These are phyloP conservation scores for Wickerhamiella lipophila DNA, from an alignment of 805 yeast species.

Conservation along the genomic window DNA sequence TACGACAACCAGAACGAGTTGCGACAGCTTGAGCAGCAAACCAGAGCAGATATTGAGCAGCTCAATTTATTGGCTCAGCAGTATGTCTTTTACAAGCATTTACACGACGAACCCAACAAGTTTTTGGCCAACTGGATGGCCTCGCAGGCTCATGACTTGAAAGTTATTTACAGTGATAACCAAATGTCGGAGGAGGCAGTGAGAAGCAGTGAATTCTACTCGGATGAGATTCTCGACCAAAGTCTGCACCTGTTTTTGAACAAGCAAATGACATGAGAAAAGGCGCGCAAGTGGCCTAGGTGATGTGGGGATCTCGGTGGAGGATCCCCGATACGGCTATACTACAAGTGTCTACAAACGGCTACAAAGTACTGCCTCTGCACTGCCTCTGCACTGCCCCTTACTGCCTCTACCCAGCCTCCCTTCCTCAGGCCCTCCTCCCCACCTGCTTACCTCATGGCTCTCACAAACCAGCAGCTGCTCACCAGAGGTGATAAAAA, in stretches of 20 bases:
- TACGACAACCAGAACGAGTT: slow-evolving; percentile 32
- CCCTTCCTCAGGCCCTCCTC: no score
- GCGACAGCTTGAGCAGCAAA: slow-evolving; percentile 34
- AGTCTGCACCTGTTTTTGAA: slow-evolving; percentile 66
- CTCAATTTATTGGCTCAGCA: slow-evolving; percentile 45
- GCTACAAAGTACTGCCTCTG: no score
- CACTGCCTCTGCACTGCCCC: no score
- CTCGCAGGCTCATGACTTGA: slow-evolving; percentile 72
- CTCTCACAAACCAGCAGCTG: slow-evolving; percentile 53
- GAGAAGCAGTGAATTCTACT: slow-evolving; percentile 70
- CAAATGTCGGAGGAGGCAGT: slow-evolving; percentile 81
- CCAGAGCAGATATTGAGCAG: slow-evolving; percentile 37
- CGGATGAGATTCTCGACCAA: slow-evolving; percentile 64
- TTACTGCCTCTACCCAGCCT: no score
- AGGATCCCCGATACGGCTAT: no score
- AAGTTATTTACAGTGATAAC: slow-evolving; percentile 78
- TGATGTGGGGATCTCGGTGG: no score
- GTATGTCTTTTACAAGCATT: slow-evolving; percentile 62
- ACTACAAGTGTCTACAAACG: no score
- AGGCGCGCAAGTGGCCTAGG: no score
- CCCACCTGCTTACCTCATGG: not conserved
- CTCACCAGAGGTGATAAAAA: slow-evolving; percentile 71
- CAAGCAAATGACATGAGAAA: slow-evolving; percentile 7
- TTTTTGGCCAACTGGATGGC: slow-evolving; percentile 63
- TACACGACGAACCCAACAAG: slow-evolving; percentile 64